Conservation (phyloP, 2,329 filamentous ascomycete genomes). For the Teratosphaeria viscida region DNA sequence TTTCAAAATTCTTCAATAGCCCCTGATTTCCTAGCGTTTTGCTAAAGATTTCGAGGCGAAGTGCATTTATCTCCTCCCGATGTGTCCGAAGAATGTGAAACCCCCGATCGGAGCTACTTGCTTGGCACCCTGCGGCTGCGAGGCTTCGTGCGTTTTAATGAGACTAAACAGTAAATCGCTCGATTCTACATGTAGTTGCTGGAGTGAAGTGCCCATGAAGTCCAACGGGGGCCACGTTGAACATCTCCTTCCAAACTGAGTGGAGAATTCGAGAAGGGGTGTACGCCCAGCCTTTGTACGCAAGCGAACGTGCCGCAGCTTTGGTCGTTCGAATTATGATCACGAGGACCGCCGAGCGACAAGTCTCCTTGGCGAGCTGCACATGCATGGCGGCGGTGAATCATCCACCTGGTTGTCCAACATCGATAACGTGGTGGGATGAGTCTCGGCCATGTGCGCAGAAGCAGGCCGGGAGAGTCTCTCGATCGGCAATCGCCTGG, state of each 20-base stretch:
- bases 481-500: not conserved
- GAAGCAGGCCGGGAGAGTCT: not conserved
- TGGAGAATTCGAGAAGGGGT: not conserved
- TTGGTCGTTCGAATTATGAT: not conserved
- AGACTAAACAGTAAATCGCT: not conserved
- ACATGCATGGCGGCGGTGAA: not conserved
- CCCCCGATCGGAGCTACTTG: not conserved
- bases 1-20: not conserved
- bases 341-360: not conserved
- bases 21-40: not conserved
- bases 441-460: not conserved
- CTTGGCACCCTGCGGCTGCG: not conserved
- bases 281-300: not conserved
- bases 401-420: not conserved
- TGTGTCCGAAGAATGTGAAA: not conserved
- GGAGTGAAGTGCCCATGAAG: not conserved
- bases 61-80: not conserved
- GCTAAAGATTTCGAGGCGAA: not conserved
- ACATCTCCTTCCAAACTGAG: not conserved
- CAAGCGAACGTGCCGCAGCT: not conserved
- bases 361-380: not conserved
- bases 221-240: not conserved
- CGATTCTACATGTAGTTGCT: not conserved
- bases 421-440: not conserved
- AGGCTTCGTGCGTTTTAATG: not conserved